A percentile compares a stretch with the other conserved stretches of the same genome.
Evolutionary conservation across 108 stramenopile genomes (phyloP).

Genomic region (Ochromonas danica): DNA sequence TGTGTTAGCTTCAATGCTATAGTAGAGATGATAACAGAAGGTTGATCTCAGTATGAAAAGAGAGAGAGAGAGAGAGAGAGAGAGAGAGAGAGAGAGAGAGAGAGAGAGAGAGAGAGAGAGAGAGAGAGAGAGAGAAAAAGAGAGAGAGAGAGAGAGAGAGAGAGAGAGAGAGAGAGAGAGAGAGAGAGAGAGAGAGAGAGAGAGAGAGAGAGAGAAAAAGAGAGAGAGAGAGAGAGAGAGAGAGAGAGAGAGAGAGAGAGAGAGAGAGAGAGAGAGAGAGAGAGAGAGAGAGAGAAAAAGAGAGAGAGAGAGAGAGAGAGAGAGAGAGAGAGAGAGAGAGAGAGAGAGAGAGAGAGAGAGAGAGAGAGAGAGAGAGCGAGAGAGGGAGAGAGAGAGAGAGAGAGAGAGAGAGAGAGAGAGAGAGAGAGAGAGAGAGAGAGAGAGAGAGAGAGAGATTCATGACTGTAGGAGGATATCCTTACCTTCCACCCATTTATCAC

Average conservation of each 20-base stretch:
- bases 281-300: background rate
- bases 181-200: conserved; percentile 1
- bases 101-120: background rate
- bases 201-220: background rate
- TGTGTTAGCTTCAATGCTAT: too few species aligned
- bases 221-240: conserved; percentile 1
- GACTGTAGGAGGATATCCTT: too few species aligned
- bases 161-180: conserved; percentile 1
- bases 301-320: background rate
- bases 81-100: conserved; percentile 1
- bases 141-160: background rate
- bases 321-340: conserved; percentile 5
- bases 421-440: conserved; percentile 1
- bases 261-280: conserved; percentile 1
- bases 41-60: conserved; percentile 54
- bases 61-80: conserved; percentile 1
- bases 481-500: too few species aligned
- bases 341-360: background rate
- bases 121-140: background rate
- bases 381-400: background rate
- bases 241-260: background rate
- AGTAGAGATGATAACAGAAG: too few species aligned
- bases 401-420: conserved; percentile 1
- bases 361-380: too few species aligned
- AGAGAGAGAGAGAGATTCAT: background rate